Evolutionary conservation across 208 protist genomes (phyloP).

Genomic region (Acanthamoeba lenticulata): DNA sequence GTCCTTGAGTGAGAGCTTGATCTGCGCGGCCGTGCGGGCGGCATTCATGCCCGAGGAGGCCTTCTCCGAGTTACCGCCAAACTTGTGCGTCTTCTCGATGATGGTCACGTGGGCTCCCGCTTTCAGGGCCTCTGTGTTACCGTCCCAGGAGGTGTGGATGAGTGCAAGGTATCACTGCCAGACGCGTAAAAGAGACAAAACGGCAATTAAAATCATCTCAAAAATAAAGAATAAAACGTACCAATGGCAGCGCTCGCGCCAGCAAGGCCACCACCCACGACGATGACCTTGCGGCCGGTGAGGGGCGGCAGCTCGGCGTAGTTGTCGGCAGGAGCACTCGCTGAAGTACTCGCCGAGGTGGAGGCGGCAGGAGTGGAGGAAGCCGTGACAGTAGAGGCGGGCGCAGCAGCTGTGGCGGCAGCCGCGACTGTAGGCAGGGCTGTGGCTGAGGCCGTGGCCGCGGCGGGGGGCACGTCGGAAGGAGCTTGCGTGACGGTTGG

Average conservation of each 20-base stretch:
- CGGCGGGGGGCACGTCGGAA: too few relatives aligned
- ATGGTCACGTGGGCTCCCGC: slow-evolving; percentile 90
- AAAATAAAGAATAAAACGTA: neutral
- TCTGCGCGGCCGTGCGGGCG: slow-evolving; percentile 91
- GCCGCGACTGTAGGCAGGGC: too few relatives aligned
- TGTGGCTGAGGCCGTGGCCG: too few relatives aligned
- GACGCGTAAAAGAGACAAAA: too few relatives aligned
- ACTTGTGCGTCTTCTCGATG: slow-evolving; percentile 91
- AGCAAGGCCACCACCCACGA: slow-evolving; percentile 85
- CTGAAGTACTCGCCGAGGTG: neutral
- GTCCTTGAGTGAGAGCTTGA: slow-evolving; percentile 87
- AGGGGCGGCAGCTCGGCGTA: neutral
- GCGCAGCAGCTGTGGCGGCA: too few relatives aligned
- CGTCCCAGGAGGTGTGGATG: too few relatives aligned
- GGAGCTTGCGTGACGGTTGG: too few relatives aligned
- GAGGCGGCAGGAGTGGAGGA: neutral
- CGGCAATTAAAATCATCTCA: too few relatives aligned
- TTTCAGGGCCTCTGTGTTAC: slow-evolving; percentile 74
- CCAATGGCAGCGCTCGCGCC: slow-evolving; percentile 79
- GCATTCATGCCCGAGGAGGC: slow-evolving; percentile 96
- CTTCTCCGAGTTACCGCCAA: slow-evolving; percentile 96
- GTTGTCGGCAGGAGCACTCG: neutral
- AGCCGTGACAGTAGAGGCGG: too few relatives aligned
- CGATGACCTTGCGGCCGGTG: slow-evolving; percentile 69
- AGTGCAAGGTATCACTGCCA: too few relatives aligned